Percentiles rank a stretch among this genome's conserved stretches.
Evolutionary conservation across 352 stramenopile species (phyloP).

Genomic region (Hyaloperonospora arabidopsidis): DNA sequence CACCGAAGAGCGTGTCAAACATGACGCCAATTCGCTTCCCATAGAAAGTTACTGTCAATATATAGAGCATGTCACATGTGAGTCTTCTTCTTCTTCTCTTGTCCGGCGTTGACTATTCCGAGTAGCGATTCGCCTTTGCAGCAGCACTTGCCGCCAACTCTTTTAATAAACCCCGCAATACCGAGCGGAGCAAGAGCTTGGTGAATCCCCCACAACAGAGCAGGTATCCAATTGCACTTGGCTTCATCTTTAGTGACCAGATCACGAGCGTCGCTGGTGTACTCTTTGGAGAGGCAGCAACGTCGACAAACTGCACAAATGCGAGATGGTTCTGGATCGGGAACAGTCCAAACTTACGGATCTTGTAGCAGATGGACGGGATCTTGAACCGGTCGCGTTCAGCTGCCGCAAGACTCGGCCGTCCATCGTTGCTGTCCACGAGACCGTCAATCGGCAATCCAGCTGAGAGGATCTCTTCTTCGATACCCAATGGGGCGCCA

Average conservation of each 20-base stretch:
- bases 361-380: constrained; percentile 45
- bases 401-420: constrained; percentile 20
- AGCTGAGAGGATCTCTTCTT: constrained; percentile 58
- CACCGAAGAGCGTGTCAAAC: too few species aligned
- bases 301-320: constrained; percentile 59
- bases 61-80: too few species aligned
- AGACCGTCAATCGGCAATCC: constrained; percentile 26
- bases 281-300: constrained; percentile 29
- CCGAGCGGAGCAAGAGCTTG: constrained; percentile 30
- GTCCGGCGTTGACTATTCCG: constrained; percentile 11
- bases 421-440: constrained; percentile 25
- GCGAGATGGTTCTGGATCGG: constrained; percentile 45
- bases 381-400: constrained; percentile 29
- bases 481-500: constrained; percentile 36
- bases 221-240: constrained; percentile 33
- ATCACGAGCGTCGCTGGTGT: constrained; percentile 39
- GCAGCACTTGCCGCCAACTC: constrained; percentile 19
- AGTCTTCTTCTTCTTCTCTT: constrained; percentile 1
- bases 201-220: constrained; percentile 39
- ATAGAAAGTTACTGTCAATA: background rate
- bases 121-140: constrained; percentile 6
- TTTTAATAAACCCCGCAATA: constrained; percentile 28
- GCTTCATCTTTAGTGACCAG: constrained; percentile 43
- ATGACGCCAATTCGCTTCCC: too few species aligned
- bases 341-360: constrained; percentile 43